Evolutionary conservation across 2,329 filamentous ascomycete species (phyloP).

Genomic region (Hypocreales sp.): DNA sequence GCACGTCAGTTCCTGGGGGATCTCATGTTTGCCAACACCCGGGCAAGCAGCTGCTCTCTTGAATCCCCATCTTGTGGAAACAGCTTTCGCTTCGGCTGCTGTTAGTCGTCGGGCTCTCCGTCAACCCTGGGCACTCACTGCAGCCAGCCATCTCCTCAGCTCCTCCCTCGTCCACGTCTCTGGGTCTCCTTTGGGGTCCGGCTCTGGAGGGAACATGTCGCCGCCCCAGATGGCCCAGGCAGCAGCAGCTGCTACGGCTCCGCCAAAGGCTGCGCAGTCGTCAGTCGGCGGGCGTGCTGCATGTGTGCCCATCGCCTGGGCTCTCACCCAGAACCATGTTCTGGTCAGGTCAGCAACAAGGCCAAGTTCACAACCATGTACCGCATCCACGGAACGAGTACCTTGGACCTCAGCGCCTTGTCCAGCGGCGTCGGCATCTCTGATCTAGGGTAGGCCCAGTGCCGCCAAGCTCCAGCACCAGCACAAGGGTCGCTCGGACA

Average conservation of each 20-base stretch:
- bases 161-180: conserved; percentile 65
- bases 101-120: not conserved
- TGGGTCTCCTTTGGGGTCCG: conserved; percentile 64
- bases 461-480: too few relatives aligned
- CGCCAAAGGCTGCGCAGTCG: conserved; percentile 49
- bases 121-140: conserved; percentile 35
- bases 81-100: conserved; percentile 24
- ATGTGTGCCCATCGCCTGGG: too few relatives aligned
- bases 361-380: too few relatives aligned
- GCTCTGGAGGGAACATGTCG: conserved; percentile 62
- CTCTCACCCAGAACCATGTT: conserved; percentile 56
- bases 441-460: conserved; percentile 3
- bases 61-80: conserved; percentile 26
- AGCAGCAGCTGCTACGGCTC: conserved; percentile 66
- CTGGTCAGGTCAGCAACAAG: too few relatives aligned
- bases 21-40: conserved; percentile 31
- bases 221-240: conserved; percentile 75
- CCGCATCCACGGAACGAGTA: too few relatives aligned
- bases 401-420: conserved; percentile 54
- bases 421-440: conserved; percentile 57
- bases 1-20: conserved; percentile 15
- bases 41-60: conserved; percentile 28
- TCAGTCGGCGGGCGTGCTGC: too few relatives aligned
- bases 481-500: too few relatives aligned
- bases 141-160: conserved; percentile 63